Evolutionary conservation across 2,329 filamentous ascomycete species (phyloP).

Genomic region (Cytospora schulzeri): DNA sequence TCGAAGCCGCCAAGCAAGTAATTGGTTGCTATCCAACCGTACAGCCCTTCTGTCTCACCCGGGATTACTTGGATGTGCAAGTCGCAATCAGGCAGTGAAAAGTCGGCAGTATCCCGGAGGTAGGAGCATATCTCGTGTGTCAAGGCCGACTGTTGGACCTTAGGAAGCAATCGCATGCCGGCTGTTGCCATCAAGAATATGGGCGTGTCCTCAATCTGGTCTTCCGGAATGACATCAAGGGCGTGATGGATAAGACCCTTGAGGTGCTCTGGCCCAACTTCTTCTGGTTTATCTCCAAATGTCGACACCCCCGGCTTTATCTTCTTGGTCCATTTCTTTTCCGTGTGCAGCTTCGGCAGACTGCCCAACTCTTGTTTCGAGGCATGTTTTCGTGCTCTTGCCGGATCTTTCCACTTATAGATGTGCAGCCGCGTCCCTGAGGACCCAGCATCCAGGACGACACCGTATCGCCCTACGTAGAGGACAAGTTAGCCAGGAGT

Average conservation of each 20-base stretch:
- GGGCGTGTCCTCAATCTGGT: constrained; percentile 80
- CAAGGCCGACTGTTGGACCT: constrained; percentile 70
- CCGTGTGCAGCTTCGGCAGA: constrained; percentile 79
- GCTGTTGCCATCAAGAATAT: constrained; percentile 95
- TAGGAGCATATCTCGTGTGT: constrained; percentile 82
- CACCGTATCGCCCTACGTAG: constrained; percentile 71
- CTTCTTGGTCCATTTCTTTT: constrained; percentile 90
- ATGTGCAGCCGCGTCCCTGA: constrained; percentile 94
- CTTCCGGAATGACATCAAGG: constrained; percentile 71
- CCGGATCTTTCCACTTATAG: constrained; percentile 87
- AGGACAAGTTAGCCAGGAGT: constrained; percentile 11
- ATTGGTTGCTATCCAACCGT: constrained; percentile 97
- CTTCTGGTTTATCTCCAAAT: constrained; percentile 75
- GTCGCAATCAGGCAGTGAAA: constrained; percentile 86
- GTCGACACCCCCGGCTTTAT: constrained; percentile 91
- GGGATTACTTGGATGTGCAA: constrained; percentile 92
- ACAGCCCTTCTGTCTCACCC: constrained; percentile 92
- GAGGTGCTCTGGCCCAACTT: constrained; percentile 81
- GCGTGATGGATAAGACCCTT: constrained; percentile 80
- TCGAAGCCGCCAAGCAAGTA: constrained; percentile 93
- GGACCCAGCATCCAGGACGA: constrained; percentile 96
- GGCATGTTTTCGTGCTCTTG: constrained; percentile 64
- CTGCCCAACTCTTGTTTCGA: constrained; percentile 61
- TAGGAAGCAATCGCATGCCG: constrained; percentile 84
- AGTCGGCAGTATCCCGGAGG: constrained; percentile 73